phyloP scores from a whole-genome alignment of 2,329 filamentous ascomycete genomes.

The Nemania serpens region DNA sequence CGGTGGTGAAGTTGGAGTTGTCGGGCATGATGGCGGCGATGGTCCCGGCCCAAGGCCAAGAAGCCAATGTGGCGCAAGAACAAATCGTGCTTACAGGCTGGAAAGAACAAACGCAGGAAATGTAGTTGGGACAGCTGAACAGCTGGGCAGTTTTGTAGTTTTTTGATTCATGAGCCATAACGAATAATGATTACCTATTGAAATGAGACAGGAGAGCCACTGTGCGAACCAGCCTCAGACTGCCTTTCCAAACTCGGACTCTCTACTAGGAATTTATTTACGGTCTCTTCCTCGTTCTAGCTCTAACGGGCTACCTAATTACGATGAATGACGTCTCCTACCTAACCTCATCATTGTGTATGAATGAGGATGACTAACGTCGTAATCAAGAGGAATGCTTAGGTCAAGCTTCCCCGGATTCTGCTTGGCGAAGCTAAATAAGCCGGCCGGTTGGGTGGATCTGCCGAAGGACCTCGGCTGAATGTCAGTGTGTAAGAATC shows the following conservation, averaged over 20 bases:
- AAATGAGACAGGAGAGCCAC: not conserved
- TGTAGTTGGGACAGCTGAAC: not conserved
- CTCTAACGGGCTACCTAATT: not conserved
- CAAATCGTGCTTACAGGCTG: conserved; percentile 18
- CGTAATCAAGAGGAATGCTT: not conserved
- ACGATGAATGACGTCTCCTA: too few relatives aligned
- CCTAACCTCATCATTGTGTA: not conserved
- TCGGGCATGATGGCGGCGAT: conserved; percentile 27
- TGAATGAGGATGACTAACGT: not conserved
- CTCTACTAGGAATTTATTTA: not conserved
- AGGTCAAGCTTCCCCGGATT: conserved; percentile 7
- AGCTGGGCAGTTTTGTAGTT: not conserved
- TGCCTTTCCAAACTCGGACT: too few relatives aligned
- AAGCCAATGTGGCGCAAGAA: conserved; percentile 2
- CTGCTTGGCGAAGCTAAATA: not conserved
- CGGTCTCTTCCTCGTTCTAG: not conserved
- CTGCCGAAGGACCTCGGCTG: conserved; percentile 24
- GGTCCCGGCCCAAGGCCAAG: not conserved
- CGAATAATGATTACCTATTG: not conserved
- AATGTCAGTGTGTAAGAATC: conserved; percentile 7
- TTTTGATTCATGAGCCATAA: not conserved
- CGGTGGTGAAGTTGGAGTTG: conserved; percentile 28
- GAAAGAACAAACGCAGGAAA: conserved; percentile 11
- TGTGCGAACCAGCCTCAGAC: too few relatives aligned
- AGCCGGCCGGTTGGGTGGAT: conserved; percentile 7